Conservation (phyloP, 495 filamentous ascomycete genomes). For the Aspergillus sparsus region DNA sequence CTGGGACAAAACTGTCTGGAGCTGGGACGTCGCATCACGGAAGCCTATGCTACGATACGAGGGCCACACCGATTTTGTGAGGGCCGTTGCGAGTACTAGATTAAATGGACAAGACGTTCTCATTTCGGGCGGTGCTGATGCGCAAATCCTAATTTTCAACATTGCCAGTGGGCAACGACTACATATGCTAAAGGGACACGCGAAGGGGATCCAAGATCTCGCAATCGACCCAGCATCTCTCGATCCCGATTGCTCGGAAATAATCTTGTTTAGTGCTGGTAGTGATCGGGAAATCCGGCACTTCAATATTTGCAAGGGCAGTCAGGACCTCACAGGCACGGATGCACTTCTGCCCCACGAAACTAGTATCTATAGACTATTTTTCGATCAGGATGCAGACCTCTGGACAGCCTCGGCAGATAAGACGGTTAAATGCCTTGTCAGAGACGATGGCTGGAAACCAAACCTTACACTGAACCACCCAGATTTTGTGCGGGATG, state of each 20-base stretch:
- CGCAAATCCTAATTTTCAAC: conserved; percentile 83
- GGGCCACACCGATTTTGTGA: conserved; percentile 91
- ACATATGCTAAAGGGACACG: conserved; percentile 75
- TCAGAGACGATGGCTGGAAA: conserved; percentile 63
- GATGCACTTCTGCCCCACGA: conserved; percentile 78
- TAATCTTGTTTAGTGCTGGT: conserved; percentile 72
- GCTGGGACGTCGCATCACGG: conserved; percentile 66
- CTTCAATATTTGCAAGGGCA: conserved; percentile 43
- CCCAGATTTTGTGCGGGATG: conserved; percentile 85
- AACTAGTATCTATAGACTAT: conserved; percentile 82
- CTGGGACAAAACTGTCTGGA: conserved; percentile 92
- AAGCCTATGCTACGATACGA: conserved; percentile 57
- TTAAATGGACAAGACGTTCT: conserved; percentile 63
- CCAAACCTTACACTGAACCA: conserved; percentile 72
- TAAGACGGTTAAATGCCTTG: conserved; percentile 74
- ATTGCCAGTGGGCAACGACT: conserved; percentile 63
- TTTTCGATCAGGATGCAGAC: conserved; percentile 71
- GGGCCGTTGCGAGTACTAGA: conserved; percentile 59
- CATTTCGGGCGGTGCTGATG: conserved; percentile 84
- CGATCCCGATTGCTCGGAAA: conserved; percentile 37
- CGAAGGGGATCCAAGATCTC: conserved; percentile 74
- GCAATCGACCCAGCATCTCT: conserved; percentile 63
- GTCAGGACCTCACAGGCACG: conserved; percentile 45
- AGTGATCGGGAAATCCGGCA: conserved; percentile 82
- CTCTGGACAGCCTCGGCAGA: conserved; percentile 92